Percentiles rank a stretch among this genome's conserved stretches.
phyloP scores from a whole-genome alignment of 345 rosid species.

The Dimocarpus longan region DNA sequence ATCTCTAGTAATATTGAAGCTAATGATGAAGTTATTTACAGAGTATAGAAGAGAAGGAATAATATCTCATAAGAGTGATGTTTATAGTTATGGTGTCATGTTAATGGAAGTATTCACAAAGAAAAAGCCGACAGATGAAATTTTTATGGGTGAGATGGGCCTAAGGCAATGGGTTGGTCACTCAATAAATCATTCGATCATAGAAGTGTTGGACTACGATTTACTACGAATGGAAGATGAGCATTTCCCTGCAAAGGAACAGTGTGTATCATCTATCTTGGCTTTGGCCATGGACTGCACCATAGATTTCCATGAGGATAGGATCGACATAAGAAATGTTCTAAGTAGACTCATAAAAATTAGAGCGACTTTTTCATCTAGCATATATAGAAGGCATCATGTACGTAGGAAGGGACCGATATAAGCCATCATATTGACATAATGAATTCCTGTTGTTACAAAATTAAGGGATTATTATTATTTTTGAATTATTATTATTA shows the following conservation, averaged over 20 bases:
- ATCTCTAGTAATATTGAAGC: background rate
- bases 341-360: background rate
- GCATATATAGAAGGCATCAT: no score
- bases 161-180: conserved; percentile 3
- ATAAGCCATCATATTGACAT: no score
- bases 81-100: conserved; percentile 11
- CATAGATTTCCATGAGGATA: background rate
- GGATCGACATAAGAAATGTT: background rate
- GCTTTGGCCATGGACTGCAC: conserved; percentile 9
- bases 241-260: background rate
- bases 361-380: no score
- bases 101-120: conserved; percentile 1
- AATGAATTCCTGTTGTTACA: no score
- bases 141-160: conserved; percentile 2
- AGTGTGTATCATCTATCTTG: background rate
- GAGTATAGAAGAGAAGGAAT: conserved; percentile 2
- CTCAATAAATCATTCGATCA: background rate
- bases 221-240: background rate
- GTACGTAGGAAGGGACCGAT: no score
- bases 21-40: background rate
- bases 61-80: background rate
- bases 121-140: conserved; percentile 5
- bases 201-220: background rate
- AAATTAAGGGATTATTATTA: no score
- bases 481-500: no score